These are phyloP conservation scores for Stephania yunnanensis DNA, from an alignment of 164 flowering plant genomes.

Conservation along the genomic window DNA sequence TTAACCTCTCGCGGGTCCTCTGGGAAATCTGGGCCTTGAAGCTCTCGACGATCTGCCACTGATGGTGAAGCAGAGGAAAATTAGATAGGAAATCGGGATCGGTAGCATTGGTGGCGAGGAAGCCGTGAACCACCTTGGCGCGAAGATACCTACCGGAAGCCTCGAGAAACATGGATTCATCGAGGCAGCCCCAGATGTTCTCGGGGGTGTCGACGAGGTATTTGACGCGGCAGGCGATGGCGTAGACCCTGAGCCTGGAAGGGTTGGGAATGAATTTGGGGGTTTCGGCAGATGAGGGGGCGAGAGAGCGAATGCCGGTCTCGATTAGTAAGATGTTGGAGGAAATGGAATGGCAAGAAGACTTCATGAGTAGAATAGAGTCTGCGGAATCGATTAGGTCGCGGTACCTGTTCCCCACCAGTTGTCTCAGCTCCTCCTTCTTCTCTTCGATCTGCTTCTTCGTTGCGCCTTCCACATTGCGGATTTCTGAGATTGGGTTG, in stretches of 20 bases:
- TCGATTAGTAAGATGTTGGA: slow-evolving; percentile 57
- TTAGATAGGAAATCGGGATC: slow-evolving; percentile 36
- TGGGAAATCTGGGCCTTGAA: slow-evolving; percentile 85
- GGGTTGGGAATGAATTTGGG: slow-evolving; percentile 30
- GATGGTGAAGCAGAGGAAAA: slow-evolving; percentile 75
- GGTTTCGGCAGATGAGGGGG: slow-evolving; percentile 26
- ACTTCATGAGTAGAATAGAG: slow-evolving; percentile 77
- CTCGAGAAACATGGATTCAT: slow-evolving; percentile 86
- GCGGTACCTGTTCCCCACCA: slow-evolving; percentile 82
- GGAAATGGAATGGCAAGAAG: slow-evolving; percentile 59
- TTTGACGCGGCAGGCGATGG: slow-evolving; percentile 76
- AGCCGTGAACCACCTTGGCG: slow-evolving; percentile 59
- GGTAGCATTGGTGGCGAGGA: slow-evolving; percentile 9
- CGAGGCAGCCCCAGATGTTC: slow-evolving; percentile 95
- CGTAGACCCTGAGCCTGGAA: slow-evolving; percentile 36
- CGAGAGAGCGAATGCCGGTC: slow-evolving; percentile 45
- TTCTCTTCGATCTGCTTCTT: slow-evolving; percentile 64
- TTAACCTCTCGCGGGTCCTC: slow-evolving; percentile 67
- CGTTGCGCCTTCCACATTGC: slow-evolving; percentile 57
- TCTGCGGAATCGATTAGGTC: slow-evolving; percentile 95
- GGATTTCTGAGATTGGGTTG: slow-evolving; percentile 76
- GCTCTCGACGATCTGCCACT: slow-evolving; percentile 93
- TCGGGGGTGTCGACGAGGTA: slow-evolving; percentile 94
- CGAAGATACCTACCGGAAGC: slow-evolving; percentile 66
- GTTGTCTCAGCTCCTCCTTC: slow-evolving; percentile 85